A percentile compares a stretch with the other conserved stretches of the same genome.
Evolutionary conservation across 148 eudicot genomes (phyloP).

Genomic region (Heliamphora exappendiculata): DNA sequence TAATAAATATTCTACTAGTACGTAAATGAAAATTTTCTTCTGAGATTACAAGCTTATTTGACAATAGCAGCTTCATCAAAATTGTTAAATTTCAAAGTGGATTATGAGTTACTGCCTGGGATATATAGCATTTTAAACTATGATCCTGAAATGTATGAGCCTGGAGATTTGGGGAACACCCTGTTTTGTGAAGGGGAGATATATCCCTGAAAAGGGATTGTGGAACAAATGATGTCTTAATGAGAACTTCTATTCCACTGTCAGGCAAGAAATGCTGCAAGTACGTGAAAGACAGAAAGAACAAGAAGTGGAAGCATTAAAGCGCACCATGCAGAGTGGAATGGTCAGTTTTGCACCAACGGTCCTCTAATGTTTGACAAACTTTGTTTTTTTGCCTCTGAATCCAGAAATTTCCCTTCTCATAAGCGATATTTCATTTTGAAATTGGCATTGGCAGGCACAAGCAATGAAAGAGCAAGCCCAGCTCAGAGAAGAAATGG

Average conservation of each 20-base stretch:
- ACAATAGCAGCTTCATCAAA: background rate
- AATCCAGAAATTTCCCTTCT: background rate
- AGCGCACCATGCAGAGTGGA: slow-evolving; percentile 78
- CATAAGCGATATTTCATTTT: background rate
- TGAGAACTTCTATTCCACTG: background rate
- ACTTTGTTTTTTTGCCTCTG: background rate
- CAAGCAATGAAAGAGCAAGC: slow-evolving; percentile 97
- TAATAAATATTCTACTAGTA: background rate
- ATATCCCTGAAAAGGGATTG: background rate
- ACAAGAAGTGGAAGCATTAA: slow-evolving; percentile 62
- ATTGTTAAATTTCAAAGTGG: background rate
- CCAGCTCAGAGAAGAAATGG: slow-evolving; percentile 86
- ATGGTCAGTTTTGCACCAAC: slow-evolving; percentile 38
- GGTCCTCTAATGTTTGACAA: background rate
- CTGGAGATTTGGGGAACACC: background rate
- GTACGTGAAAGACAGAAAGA: slow-evolving; percentile 86
- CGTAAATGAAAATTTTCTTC: background rate
- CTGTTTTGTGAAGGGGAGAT: background rate
- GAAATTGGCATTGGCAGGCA: slow-evolving; percentile 57
- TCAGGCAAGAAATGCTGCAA: slow-evolving; percentile 66
- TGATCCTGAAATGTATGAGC: background rate
- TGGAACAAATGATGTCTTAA: background rate
- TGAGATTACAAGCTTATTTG: background rate
- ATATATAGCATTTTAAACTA: background rate
- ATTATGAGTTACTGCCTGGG: background rate